Percentiles rank a stretch among this genome's conserved stretches.
These are phyloP conservation scores for Pythium scleroteichum DNA, from an alignment of 352 stramenopile species.

Conservation along the genomic window DNA sequence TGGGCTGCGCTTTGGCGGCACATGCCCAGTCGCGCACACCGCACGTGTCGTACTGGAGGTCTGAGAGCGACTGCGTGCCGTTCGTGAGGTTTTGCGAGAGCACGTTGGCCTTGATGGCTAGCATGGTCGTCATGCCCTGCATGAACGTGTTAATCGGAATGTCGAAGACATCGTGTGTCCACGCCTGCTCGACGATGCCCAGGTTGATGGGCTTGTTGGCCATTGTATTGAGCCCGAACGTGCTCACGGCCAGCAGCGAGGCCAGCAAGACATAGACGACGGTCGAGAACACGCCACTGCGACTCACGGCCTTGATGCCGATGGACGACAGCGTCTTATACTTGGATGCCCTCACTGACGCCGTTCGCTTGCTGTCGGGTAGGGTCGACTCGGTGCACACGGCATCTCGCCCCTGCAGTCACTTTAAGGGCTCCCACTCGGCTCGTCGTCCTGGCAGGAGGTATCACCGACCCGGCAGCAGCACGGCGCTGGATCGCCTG, in stretches of 20 bases:
- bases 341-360: not conserved
- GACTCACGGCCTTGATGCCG: slow-evolving; percentile 7
- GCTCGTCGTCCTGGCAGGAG: no score
- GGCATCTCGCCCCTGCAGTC: not conserved
- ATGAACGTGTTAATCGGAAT: slow-evolving; percentile 24
- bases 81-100: slow-evolving; percentile 1
- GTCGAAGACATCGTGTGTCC: slow-evolving; percentile 22
- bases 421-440: no score
- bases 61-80: slow-evolving; percentile 20
- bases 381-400: not conserved
- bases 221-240: slow-evolving; percentile 22
- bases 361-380: not conserved
- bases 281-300: slow-evolving; percentile 18
- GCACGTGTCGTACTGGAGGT: slow-evolving; percentile 29
- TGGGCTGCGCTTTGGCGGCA: slow-evolving; percentile 18
- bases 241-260: slow-evolving; percentile 19
- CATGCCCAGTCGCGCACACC: slow-evolving; percentile 17
- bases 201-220: slow-evolving; percentile 24
- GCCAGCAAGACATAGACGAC: slow-evolving; percentile 24
- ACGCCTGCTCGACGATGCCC: slow-evolving; percentile 23
- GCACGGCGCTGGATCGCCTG: no score
- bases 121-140: slow-evolving; percentile 15
- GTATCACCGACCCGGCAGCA: no score
- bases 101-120: not conserved
- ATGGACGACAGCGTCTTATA: slow-evolving; percentile 2